Base-by-base conservation (phyloP, 192 early-diverging fungal genomes). In the Pilobolus umbonatus region DNA sequence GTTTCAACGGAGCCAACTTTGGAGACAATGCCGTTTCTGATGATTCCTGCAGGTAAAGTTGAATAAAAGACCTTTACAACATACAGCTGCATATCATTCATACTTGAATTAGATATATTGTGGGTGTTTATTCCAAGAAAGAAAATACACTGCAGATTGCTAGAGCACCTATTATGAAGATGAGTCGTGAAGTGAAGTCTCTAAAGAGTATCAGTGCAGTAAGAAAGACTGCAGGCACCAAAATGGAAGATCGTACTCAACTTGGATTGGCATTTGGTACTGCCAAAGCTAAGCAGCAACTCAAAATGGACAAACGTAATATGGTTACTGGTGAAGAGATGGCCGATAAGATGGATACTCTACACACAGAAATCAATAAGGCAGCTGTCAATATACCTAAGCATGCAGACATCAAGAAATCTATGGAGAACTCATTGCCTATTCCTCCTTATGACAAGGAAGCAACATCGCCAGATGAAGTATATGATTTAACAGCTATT, bases 221-320 rank as follows among this genome's bases (percentile, higher is more conserved):
- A n/a, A 6, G 50, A 62, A 31, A 11, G 51, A 44, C 42, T 9
- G 34, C 64, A n/a, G 73, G 82, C 74, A 79, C 80, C 26, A 29
- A 77, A 49, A 32, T 38, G 12, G 59, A 70, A 46, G 89, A 89
- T 15, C 77, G 91, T 50, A 90, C 86, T 61, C 75, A 80, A 49
- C 76, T 98, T 47, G 95, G 95, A 57, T 82, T 93, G 66, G 83
- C 88, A 15, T 98, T 98, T 67, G 96, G 96, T 63, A 93, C 88
- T 53, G 90, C 91, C 76, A 95, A 95, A 77, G 72, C 80, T 46
- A 85, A 88, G 58, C 80, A 94, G 52, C 76, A 85, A 57, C 87
- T 98, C 57, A 79, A 80, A 14, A 85, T 88, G 17, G 72, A 81
- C 52, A 94, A 93, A 66, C 87, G 88, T 64, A 98, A 98, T 71